Evolutionary conservation across 2,329 filamentous ascomycete species (phyloP), one percentile per base, ranked within the genome.

Genomic region (Scytalidium sp.): DNA sequence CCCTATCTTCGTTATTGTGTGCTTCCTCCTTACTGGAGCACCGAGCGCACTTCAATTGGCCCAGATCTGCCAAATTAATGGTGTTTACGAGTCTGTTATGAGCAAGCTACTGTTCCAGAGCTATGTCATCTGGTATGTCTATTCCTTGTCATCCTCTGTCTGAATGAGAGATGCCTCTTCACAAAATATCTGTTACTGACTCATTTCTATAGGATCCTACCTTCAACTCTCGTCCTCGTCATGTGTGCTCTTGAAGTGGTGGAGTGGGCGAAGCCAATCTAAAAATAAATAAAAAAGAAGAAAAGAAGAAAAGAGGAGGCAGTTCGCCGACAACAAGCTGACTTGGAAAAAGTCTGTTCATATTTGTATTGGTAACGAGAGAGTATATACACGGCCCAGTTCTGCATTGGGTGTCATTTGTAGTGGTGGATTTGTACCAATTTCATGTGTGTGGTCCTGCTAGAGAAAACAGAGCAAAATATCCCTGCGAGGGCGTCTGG

Each of bases 1-100:
- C 65, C 94, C 94, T 9, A 99, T 99, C 62, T 99, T 99, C 69
- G 85, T 99, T 59, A 90, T 99, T 59, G 94, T 99, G 29, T 97
- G 92, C 72, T 99, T 97, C 79, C 76, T 99, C 56, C 87, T 99
- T 58, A 93, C 90, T 0, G 94, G 94, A 29, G 94, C 94, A 3
- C 94, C 94, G 5, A 95, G 88, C 55, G 94, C 94, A 21, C 76
- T 99, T 56, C 94, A 99, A 71, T 75, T 99, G 64, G 93, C 94
- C 6, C 94, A 99, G 72, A 99, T 99, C 53, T 99, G 94, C 72
- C 94, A 97, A 77, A 88, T 97, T 72, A 99, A 99, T 70, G 87
- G 87, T 55, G 94, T 99, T 9, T 99, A 90, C 68, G 93, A 97
- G 75, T 84, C 87, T 17, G 90, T 94, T 44, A 97, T 99, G 92